phyloP scores from a whole-genome alignment of 805 yeast species.

The Sporopachydermia lactativora region DNA sequence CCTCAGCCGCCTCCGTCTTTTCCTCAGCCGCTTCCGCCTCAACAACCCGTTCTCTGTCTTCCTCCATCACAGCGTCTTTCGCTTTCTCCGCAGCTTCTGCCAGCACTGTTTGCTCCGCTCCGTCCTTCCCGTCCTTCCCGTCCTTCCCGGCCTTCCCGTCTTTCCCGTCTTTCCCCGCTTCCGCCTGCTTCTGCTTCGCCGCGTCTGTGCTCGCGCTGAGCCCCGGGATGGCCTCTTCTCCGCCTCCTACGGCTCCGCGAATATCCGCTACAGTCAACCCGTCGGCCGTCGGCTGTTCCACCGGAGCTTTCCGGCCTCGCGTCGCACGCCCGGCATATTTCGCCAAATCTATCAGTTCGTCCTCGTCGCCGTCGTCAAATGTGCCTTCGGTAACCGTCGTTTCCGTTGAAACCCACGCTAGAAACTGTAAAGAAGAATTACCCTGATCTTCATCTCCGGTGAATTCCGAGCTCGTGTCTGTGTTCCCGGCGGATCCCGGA shows the following conservation, averaged over 20 bases:
- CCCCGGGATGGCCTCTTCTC: conserved; percentile 31
- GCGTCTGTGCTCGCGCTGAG: conserved; percentile 13
- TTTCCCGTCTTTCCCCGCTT: conserved; percentile 6
- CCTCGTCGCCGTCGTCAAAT: conserved; percentile 22
- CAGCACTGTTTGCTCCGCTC: too few species aligned
- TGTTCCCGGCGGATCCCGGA: conserved; percentile 5
- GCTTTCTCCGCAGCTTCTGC: conserved; percentile 3
- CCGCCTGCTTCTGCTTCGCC: conserved; percentile 15
- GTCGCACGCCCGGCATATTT: conserved; percentile 4
- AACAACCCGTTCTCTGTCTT: conserved; percentile 10
- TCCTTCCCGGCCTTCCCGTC: too few species aligned
- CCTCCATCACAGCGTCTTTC: conserved; percentile 1
- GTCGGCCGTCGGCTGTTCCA: conserved; percentile 14
- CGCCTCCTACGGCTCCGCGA: conserved; percentile 39
- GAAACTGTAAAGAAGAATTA: conserved; percentile 17
- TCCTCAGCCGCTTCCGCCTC: conserved; percentile 14
- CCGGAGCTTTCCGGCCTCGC: conserved; percentile 8
- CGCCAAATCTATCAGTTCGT: conserved; percentile 30
- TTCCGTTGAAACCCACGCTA: conserved; percentile 18
- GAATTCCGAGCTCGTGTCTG: conserved; percentile 6
- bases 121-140: too few species aligned
- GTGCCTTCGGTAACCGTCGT: conserved; percentile 11
- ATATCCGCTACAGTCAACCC: conserved; percentile 31
- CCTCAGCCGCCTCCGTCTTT: neutral
- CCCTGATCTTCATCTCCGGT: conserved; percentile 7